These are phyloP conservation scores for Kalanchoe fedtschenkoi DNA, from an alignment of 164 flowering plant species.

Conservation along the genomic window DNA sequence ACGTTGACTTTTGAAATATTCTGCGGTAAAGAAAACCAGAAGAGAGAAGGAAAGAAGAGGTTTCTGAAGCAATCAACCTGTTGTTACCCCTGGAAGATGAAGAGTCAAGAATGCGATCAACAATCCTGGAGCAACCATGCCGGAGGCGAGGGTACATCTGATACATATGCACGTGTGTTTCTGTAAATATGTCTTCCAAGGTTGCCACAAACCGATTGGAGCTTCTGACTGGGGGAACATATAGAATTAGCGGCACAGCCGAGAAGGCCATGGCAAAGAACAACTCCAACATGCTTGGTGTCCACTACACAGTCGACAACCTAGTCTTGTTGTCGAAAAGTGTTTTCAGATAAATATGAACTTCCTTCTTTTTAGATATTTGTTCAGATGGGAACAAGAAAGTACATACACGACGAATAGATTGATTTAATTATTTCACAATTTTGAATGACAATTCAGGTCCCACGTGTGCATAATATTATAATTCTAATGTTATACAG, in stretches of 20 bases:
- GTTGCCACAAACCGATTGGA: slow-evolving; percentile 63
- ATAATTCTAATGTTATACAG: no score
- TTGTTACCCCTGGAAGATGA: neutral
- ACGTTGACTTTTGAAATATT: no score
- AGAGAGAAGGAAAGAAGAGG: neutral
- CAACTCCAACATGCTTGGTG: slow-evolving; percentile 72
- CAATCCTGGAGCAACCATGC: slow-evolving; percentile 32
- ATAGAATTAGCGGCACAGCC: slow-evolving; percentile 54
- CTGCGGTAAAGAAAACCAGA: neutral
- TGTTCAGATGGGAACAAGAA: no score
- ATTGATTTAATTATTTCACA: no score
- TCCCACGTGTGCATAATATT: no score
- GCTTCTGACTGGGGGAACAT: slow-evolving; percentile 71
- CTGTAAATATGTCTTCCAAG: slow-evolving; percentile 36
- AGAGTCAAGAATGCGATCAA: slow-evolving; percentile 23
- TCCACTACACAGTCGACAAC: no score
- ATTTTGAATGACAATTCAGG: no score
- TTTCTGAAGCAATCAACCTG: neutral
- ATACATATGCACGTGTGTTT: slow-evolving; percentile 21
- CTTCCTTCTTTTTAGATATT: no score
- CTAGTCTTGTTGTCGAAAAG: no score
- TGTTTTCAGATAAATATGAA: no score
- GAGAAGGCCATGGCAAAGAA: slow-evolving; percentile 64
- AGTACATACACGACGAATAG: no score
- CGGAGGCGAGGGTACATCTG: slow-evolving; percentile 48